Evolutionary conservation across 768 basidiomycete genomes (phyloP).

Genomic region (Suillus subaureus): DNA sequence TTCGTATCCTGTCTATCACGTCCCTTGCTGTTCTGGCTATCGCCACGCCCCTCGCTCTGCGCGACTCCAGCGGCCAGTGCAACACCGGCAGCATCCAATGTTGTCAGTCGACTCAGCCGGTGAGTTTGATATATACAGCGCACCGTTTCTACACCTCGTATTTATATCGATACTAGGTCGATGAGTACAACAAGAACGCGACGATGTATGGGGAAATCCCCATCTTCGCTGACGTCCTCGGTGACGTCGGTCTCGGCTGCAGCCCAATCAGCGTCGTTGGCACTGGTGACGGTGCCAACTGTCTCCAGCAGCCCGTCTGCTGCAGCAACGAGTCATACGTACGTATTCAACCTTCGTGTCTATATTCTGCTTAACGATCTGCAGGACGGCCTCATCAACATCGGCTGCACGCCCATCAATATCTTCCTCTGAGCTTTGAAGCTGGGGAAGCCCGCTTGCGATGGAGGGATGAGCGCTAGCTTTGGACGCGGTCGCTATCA

Average conservation of each 20-base stretch:
- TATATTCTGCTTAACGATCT: background rate
- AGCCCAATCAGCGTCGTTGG: slow-evolving; percentile 25
- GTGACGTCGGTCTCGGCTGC: slow-evolving; percentile 27
- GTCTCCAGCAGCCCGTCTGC: slow-evolving; percentile 30
- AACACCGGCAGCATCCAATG: slow-evolving; percentile 22
- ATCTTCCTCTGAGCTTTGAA: background rate
- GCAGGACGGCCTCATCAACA: slow-evolving; percentile 12
- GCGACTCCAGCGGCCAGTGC: slow-evolving; percentile 12
- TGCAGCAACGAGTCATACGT: slow-evolving; percentile 23
- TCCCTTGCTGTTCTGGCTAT: slow-evolving; percentile 19
- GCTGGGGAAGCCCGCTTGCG: background rate
- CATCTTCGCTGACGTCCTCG: slow-evolving; percentile 18
- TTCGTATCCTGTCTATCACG: slow-evolving; percentile 22
- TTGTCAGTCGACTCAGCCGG: slow-evolving; percentile 22
- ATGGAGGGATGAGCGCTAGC: background rate
- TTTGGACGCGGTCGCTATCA: background rate
- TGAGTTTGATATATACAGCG: slow-evolving; percentile 13
- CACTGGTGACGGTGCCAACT: slow-evolving; percentile 20
- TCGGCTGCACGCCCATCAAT: slow-evolving; percentile 13
- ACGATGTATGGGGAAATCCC: slow-evolving; percentile 9
- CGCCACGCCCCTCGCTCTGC: slow-evolving; percentile 20
- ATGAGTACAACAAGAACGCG: slow-evolving; percentile 7
- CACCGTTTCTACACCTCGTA: background rate
- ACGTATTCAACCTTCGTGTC: slow-evolving; percentile 8
- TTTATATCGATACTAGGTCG: slow-evolving; percentile 15